Percentiles rank a stretch among this genome's conserved stretches.
Conservation (phyloP, 2,329 filamentous ascomycete species). For the Monascus ruber region DNA sequence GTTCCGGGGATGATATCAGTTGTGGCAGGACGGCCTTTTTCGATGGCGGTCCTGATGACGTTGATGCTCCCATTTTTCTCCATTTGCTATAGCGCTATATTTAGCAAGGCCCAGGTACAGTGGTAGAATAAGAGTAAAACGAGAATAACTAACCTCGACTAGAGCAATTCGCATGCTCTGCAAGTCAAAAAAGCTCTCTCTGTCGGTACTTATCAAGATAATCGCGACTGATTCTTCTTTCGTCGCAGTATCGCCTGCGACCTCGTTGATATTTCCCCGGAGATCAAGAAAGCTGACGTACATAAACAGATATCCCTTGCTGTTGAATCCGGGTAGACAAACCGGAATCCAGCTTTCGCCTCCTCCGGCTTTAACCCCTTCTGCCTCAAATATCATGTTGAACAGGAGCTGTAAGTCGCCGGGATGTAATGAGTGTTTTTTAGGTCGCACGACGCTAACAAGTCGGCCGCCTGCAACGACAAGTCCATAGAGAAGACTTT, state of each 20-base stretch:
- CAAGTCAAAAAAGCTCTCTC: conserved; percentile 85
- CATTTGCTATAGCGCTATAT: conserved; percentile 45
- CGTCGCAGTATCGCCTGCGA: conserved; percentile 28
- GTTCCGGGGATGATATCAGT: conserved; percentile 70
- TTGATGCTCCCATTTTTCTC: conserved; percentile 63
- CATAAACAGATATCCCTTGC: conserved; percentile 94
- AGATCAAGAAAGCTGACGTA: conserved; percentile 90
- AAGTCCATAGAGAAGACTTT: conserved; percentile 78
- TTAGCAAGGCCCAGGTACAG: no score
- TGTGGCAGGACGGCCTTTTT: conserved; percentile 57
- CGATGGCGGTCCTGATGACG: conserved; percentile 60
- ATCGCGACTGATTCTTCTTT: conserved; percentile 70
- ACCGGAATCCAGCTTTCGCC: conserved; percentile 97
- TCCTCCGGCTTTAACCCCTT: conserved; percentile 78
- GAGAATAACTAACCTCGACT: conserved; percentile 36
- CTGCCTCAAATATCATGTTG: conserved; percentile 97
- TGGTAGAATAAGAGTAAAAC: no score
- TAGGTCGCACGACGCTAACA: conserved; percentile 87
- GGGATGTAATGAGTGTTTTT: conserved; percentile 88
- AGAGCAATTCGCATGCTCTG: conserved; percentile 57
- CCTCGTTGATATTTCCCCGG: conserved; percentile 35
- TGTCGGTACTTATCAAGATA: conserved; percentile 81
- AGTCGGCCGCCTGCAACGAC: conserved; percentile 86
- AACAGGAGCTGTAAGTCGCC: conserved; percentile 94
- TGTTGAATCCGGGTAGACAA: conserved; percentile 94